Base-by-base conservation (phyloP, 2,329 filamentous ascomycete genomes). In the Nemania bipapillata region DNA sequence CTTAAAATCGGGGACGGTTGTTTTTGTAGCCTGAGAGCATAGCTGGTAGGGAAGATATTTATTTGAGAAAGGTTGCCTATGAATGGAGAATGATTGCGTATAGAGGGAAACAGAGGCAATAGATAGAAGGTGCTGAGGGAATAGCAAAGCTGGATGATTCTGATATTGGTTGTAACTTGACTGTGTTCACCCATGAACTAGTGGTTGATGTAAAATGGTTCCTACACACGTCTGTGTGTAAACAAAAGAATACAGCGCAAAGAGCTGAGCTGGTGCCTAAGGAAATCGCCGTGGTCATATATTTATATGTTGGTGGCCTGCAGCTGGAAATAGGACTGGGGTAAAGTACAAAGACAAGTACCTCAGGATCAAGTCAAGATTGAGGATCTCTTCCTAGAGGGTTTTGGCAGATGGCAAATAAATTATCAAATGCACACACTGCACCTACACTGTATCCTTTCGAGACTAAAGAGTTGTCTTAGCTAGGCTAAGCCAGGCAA, bases 211-310 rank as follows among this genome's bases (percentile, higher is more conserved):
- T 9, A 53, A 45, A 30, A 26, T 6, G 11, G 28, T 24, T 37
- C 20, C 49, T 9, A 37, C 1, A 26, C 17, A 37, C 30, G n/a
- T 20, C 56, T 62, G 22, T 62, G 22, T 50, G n/a, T 32, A 50
- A 66, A 61, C 56, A 58, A 37, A 35, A 32, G 8, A 56, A 60
- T 4, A 30, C 8, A 15, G 50, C 50, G 4, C 4, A 26, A 45
- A n/a, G 35, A 45, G 35, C 24, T 45, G 17, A 45, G 35, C 28
- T 17, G n/a, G 35, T 52, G 37, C 5, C 20, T 47, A 9, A 37
- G 50, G 7, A n/a, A 15, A 7, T 62, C 28, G 52, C 62, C 37
- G 28, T 8, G 15, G 66, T 30, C 58, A 49, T 35, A 24, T 37
- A 35, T 30, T 26, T 9, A 32, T 42, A 26, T 24, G 32, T 42